These are phyloP conservation scores for Crucibulum laeve DNA, from an alignment of 768 basidiomycete species.

Conservation along the genomic window DNA sequence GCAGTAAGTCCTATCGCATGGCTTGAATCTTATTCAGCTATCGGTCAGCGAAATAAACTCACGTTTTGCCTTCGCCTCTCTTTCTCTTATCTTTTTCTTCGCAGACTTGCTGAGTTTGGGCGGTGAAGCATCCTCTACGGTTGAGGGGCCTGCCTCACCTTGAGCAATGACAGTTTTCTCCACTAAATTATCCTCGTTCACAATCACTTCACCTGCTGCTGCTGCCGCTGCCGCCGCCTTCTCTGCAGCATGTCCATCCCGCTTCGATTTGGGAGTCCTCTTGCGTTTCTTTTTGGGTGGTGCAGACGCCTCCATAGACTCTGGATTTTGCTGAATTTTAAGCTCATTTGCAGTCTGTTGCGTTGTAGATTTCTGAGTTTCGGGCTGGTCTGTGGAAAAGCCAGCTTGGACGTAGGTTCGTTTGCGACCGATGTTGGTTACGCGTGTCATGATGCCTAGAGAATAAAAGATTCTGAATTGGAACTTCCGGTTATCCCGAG, in stretches of 20 bases:
- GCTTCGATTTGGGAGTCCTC: conserved; percentile 42
- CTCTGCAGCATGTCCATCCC: conserved; percentile 26
- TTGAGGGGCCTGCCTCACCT: neutral
- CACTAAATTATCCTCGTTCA: conserved; percentile 7
- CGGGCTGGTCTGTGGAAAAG: conserved; percentile 24
- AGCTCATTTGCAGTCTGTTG: conserved; percentile 11
- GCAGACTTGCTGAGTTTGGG: conserved; percentile 15
- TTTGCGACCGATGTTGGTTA: conserved; percentile 73
- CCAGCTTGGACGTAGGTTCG: conserved; percentile 67
- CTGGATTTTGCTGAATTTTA: conserved; percentile 2
- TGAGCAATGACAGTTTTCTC: neutral
- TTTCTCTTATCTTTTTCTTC: conserved; percentile 25
- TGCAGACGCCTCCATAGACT: conserved; percentile 10
- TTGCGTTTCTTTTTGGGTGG: conserved; percentile 60
- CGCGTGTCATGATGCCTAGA: conserved; percentile 72
- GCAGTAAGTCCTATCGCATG: conserved; percentile 10
- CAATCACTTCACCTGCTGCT: conserved; percentile 12
- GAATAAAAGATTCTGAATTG: too few species aligned
- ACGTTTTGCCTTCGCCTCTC: conserved; percentile 25
- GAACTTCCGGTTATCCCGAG: too few species aligned
- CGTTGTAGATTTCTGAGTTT: neutral
- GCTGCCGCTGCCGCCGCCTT: conserved; percentile 16
- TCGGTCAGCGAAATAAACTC: conserved; percentile 2
- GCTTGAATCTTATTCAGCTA: neutral
- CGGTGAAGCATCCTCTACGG: neutral